Conservation (phyloP, 768 basidiomycete genomes). For the Gymnopilus junonius region DNA sequence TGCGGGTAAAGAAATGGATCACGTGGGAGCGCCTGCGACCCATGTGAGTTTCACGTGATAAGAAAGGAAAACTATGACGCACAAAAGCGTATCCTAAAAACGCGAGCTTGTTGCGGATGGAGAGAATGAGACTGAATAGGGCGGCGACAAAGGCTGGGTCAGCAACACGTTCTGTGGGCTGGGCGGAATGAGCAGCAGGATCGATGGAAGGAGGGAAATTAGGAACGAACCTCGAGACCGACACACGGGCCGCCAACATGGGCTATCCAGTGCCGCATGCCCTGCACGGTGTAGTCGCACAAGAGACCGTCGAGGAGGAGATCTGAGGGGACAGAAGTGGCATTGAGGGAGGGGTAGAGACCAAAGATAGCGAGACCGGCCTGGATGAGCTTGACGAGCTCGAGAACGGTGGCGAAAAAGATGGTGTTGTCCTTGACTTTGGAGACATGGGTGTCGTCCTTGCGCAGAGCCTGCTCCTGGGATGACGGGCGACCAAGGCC, state of each 20-base stretch:
- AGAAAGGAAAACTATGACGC: constrained; percentile 4
- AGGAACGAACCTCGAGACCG: constrained; percentile 57
- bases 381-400: constrained; percentile 78
- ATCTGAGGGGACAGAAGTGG: constrained; percentile 16
- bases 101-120: constrained; percentile 71
- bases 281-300: constrained; percentile 78
- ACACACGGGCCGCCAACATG: constrained; percentile 67
- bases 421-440: constrained; percentile 40
- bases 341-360: constrained; percentile 42
- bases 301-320: constrained; percentile 65
- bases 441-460: constrained; percentile 11
- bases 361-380: constrained; percentile 74
- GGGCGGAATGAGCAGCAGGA: neutral
- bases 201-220: constrained; percentile 1
- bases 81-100: constrained; percentile 46
- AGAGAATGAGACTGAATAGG: constrained; percentile 70
- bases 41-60: constrained; percentile 3
- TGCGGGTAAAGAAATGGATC: constrained; percentile 81
- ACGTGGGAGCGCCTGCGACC: constrained; percentile 53
- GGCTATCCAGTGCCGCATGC: constrained; percentile 68
- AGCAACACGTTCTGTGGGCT: constrained; percentile 75
- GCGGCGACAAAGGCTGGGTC: constrained; percentile 76
- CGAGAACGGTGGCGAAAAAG: constrained; percentile 72
- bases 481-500: constrained; percentile 10
- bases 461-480: constrained; percentile 3